Conservation (phyloP, 2,329 filamentous ascomycete species). For the Mollisiaceae sp. region DNA sequence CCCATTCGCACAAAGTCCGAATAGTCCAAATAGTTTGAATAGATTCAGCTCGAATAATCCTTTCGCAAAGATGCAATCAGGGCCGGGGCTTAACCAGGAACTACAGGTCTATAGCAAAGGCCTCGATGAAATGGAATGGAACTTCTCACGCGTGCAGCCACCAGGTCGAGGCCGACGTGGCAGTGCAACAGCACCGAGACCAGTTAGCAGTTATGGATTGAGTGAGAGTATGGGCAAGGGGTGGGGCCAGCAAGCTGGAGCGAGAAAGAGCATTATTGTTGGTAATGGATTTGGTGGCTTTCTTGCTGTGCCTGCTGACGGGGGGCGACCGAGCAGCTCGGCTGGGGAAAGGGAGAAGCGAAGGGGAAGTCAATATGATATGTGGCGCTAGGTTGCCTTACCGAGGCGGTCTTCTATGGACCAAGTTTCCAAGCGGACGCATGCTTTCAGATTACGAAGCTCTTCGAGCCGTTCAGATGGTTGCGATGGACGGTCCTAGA, state of each 20-base stretch:
- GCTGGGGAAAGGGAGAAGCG: constrained; percentile 34
- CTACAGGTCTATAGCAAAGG: constrained; percentile 70
- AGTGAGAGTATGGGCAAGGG: constrained; percentile 47
- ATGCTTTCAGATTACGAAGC: background rate
- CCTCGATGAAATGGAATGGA: constrained; percentile 71
- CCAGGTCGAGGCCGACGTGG: constrained; percentile 45
- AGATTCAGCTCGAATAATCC: constrained; percentile 43
- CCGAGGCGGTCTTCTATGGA: background rate
- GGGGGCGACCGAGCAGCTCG: constrained; percentile 39
- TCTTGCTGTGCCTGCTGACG: constrained; percentile 63
- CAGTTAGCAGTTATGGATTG: constrained; percentile 50
- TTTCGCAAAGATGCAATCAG: background rate
- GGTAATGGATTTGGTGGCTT: constrained; percentile 72
- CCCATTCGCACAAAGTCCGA: constrained; percentile 37
- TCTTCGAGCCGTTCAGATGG: background rate
- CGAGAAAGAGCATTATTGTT: constrained; percentile 65
- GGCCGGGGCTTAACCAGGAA: constrained; percentile 55
- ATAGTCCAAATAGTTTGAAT: constrained; percentile 41
- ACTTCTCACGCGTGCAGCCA: constrained; percentile 65
- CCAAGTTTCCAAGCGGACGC: background rate
- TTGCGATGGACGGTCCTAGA: background rate
- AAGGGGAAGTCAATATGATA: constrained; percentile 39
- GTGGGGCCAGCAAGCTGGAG: constrained; percentile 53
- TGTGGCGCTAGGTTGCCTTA: constrained; percentile 32
- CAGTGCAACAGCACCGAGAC: constrained; percentile 46